phyloP scores from a whole-genome alignment of 2,329 filamentous ascomycete genomes.

The Westerdykella sp. region DNA sequence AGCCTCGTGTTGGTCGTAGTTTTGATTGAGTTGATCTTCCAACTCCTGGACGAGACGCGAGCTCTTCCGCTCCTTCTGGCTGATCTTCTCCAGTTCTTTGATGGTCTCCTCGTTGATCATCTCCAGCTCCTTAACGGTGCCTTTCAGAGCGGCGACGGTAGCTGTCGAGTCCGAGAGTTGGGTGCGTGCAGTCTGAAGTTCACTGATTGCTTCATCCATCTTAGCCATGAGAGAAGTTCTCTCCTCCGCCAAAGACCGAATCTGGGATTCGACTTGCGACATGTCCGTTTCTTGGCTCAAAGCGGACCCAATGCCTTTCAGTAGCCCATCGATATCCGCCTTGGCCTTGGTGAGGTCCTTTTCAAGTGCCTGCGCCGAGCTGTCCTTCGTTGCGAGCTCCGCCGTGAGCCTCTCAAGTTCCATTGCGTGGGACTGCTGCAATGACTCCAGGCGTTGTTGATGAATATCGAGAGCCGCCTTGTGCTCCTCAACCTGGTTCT shows the following conservation, averaged over 20 bases:
- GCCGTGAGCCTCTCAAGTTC: constrained; percentile 47
- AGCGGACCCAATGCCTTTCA: constrained; percentile 57
- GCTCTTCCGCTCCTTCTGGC: constrained; percentile 76
- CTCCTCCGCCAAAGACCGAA: constrained; percentile 41
- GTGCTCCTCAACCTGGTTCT: constrained; percentile 52
- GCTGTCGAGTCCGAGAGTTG: constrained; percentile 39
- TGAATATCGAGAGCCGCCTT: constrained; percentile 51
- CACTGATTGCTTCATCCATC: constrained; percentile 40
- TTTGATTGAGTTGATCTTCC: constrained; percentile 90
- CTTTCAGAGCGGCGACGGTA: constrained; percentile 37
- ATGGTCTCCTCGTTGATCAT: constrained; percentile 49
- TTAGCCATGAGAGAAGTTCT: constrained; percentile 40
- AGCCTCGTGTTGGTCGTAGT: constrained; percentile 86
- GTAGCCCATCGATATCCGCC: constrained; percentile 52
- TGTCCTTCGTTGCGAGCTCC: constrained; percentile 28
- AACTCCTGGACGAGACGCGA: constrained; percentile 88
- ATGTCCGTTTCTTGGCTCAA: constrained; percentile 57
- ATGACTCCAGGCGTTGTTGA: constrained; percentile 47
- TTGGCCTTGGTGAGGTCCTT: constrained; percentile 56
- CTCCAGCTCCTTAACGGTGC: constrained; percentile 42
- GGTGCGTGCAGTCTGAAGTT: constrained; percentile 38
- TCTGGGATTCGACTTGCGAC: constrained; percentile 37
- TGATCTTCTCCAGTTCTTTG: constrained; percentile 52
- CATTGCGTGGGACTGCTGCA: constrained; percentile 49
- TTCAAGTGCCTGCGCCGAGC: constrained; percentile 40